phyloP scores from a whole-genome alignment of 352 stramenopile species.

The Chrysophaeum taylorii region DNA sequence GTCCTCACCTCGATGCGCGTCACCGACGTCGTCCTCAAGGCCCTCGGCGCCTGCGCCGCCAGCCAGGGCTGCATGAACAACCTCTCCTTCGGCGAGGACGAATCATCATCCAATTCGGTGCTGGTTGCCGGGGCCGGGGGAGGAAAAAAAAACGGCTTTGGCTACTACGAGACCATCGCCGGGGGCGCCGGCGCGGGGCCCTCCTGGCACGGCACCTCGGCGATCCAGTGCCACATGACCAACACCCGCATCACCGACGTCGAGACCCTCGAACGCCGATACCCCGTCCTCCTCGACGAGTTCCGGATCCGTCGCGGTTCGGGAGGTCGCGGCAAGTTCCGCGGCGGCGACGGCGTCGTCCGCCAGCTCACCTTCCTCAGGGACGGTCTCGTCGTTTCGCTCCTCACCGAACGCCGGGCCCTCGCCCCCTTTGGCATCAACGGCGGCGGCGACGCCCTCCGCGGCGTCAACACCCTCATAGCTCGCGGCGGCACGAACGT shows the following conservation, averaged over 20 bases:
- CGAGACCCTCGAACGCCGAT: slow-evolving; percentile 96
- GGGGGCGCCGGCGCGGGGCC: slow-evolving; percentile 89
- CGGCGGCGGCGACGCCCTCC: slow-evolving; percentile 71
- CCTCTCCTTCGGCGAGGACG: slow-evolving; percentile 92
- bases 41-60: slow-evolving; percentile 87
- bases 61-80: slow-evolving; percentile 99
- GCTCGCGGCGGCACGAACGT: slow-evolving; percentile 39
- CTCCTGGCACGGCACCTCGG: slow-evolving; percentile 85
- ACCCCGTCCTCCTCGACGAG: slow-evolving; percentile 57
- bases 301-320: slow-evolving; percentile 47
- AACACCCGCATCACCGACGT: slow-evolving; percentile 99
- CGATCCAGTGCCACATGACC: slow-evolving; percentile 98
- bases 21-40: slow-evolving; percentile 93
- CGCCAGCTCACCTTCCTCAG: slow-evolving; percentile 87
- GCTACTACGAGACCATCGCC: slow-evolving; percentile 99
- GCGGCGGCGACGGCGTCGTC: slow-evolving; percentile 86
- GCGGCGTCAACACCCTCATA: slow-evolving; percentile 81
- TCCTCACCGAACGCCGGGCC: slow-evolving; percentile 87
- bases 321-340: slow-evolving; percentile 75
- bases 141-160: slow-evolving; percentile 51
- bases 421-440: slow-evolving; percentile 86
- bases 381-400: slow-evolving; percentile 86
- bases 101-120: no score
- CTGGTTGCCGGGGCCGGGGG: background rate
- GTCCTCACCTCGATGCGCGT: slow-evolving; percentile 93